Percentiles rank a stretch among this genome's conserved stretches.
phyloP scores from a whole-genome alignment of 352 stramenopile species.

The Nothophytophthora sp. region DNA sequence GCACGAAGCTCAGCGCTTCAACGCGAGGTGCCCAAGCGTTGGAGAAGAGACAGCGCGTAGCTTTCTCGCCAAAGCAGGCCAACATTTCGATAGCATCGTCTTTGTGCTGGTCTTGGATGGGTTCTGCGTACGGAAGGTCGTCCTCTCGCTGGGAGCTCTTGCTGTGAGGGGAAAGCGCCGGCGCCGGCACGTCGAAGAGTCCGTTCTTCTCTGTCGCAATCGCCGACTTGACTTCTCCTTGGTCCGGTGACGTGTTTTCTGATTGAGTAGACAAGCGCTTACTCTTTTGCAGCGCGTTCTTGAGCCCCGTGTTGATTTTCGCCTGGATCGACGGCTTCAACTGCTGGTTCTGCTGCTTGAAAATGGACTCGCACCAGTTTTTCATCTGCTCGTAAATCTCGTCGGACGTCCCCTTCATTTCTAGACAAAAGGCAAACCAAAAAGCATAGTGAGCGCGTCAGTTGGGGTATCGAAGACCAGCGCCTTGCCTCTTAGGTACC shows the following conservation, averaged over 20 bases:
- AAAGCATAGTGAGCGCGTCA: background rate
- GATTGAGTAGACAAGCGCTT: slow-evolving; percentile 44
- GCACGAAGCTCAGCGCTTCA: slow-evolving; percentile 76
- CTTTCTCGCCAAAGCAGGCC: slow-evolving; percentile 69
- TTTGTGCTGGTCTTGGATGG: slow-evolving; percentile 64
- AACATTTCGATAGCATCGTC: slow-evolving; percentile 44
- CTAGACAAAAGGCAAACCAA: slow-evolving; percentile 18
- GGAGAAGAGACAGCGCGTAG: slow-evolving; percentile 75
- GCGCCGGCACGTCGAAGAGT: slow-evolving; percentile 25
- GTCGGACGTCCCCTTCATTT: slow-evolving; percentile 54
- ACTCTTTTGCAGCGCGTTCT: slow-evolving; percentile 62
- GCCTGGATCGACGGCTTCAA: slow-evolving; percentile 79
- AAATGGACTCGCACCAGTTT: slow-evolving; percentile 69
- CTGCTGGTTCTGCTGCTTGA: slow-evolving; percentile 68
- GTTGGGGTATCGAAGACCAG: no score
- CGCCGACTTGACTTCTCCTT: background rate
- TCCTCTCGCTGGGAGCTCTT: slow-evolving; percentile 70
- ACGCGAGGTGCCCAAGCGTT: slow-evolving; percentile 82
- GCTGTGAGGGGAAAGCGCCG: slow-evolving; percentile 31
- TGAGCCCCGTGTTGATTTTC: slow-evolving; percentile 83
- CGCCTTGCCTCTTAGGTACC: no score
- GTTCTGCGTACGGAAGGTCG: slow-evolving; percentile 79
- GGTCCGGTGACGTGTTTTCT: slow-evolving; percentile 10
- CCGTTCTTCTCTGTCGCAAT: background rate
- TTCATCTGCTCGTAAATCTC: slow-evolving; percentile 78